Base-by-base conservation (phyloP, 2,329 filamentous ascomycete species). In the Monosporascus sp. region DNA sequence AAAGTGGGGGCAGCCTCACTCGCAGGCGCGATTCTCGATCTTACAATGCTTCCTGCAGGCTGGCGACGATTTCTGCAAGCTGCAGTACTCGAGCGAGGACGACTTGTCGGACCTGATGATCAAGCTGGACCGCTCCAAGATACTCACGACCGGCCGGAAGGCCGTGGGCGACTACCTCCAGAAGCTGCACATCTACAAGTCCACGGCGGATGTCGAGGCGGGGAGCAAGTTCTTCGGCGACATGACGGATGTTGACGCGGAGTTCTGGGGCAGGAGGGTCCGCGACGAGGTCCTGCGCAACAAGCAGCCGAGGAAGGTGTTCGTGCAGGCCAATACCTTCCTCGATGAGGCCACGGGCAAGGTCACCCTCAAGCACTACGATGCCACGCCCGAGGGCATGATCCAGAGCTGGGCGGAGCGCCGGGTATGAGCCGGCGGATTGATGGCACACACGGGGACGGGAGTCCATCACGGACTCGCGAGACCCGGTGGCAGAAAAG, bases 1-100 rank as follows among this genome's bases (percentile, higher is more conserved):
- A 60, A 96, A 96, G 74, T 96, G 92, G 92, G 92, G 92, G 8
- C 92, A 96, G 71, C 82, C 88, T 58, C 91, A 96, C 68, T 95
- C 90, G 72, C 90, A 96, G 72, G 92, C 91, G 22, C 88, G 92
- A 11, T 97, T 91, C 73, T 89, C 87, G 49, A 96, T 97, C 63
- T 75, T 97, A 41, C 57, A 81, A 66, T 92, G 85, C 62, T 92
- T 97, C 80, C 80, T 97, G 18, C 82, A 88, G 60, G 92, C 91
- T 1, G 90, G 88, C n/a, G 82, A 88, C 52, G 85, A 89, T 64
- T 97, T 97, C 71, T 93, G 90, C 75, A 85, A 87, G 67, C 80
- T 97, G 22, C 83, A 88, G 37, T 87, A 90, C 72, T 80, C 75
- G 60, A 18, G n/a, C 41, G 41, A 25, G 56, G 85, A 90, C 25